phyloP scores from a whole-genome alignment of 2,329 filamentous ascomycete genomes.

The Pseudopithomyces chartarum region DNA sequence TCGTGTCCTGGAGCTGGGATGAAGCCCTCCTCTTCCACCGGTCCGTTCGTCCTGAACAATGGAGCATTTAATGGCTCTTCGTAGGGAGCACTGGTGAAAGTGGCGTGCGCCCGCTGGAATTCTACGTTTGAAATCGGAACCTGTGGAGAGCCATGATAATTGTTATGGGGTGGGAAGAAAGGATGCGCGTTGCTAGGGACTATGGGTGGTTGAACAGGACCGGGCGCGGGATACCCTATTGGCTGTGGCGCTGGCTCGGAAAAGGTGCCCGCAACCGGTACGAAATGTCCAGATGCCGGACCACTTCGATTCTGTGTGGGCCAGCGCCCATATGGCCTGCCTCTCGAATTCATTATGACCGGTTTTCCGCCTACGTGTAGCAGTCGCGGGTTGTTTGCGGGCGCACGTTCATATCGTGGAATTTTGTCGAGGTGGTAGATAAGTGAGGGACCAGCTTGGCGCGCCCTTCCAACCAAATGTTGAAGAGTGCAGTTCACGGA shows the following conservation, averaged over 20 bases:
- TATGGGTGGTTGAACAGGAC: constrained; percentile 16
- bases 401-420: constrained; percentile 19
- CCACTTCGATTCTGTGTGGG: constrained; percentile 18
- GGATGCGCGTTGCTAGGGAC: constrained; percentile 19
- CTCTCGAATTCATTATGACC: constrained; percentile 26
- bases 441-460: background rate
- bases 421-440: background rate
- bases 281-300: constrained; percentile 21
- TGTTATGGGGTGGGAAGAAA: constrained; percentile 23
- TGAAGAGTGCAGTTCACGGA: no score
- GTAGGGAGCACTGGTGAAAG: constrained; percentile 17
- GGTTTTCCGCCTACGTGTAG: constrained; percentile 8
- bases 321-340: constrained; percentile 29
- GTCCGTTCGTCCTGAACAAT: constrained; percentile 28
- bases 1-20: constrained; percentile 43
- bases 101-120: constrained; percentile 10
- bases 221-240: constrained; percentile 13
- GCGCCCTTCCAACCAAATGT: background rate
- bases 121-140: constrained; percentile 1
- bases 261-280: constrained; percentile 27
- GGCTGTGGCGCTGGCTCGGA: constrained; percentile 19
- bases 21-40: constrained; percentile 47
- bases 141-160: constrained; percentile 10
- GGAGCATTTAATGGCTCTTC: constrained; percentile 30
- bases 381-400: constrained; percentile 18